Conservation (phyloP, 306 rosid genomes). For the Corylus avellana region DNA sequence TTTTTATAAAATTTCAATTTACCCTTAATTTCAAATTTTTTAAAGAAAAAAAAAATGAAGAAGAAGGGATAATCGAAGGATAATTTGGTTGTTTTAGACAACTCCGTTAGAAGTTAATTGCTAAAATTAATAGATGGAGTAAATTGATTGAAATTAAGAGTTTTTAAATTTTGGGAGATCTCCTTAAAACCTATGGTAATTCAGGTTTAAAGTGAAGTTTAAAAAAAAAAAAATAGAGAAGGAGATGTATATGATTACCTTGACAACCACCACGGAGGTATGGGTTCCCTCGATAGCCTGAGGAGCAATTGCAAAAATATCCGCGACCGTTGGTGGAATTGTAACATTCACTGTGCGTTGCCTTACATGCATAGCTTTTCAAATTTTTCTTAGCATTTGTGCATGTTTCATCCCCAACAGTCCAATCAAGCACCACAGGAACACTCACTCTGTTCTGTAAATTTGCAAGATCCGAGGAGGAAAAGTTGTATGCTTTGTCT, state of each 20-base stretch:
- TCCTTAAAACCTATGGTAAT: too few relatives aligned
- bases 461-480: neutral
- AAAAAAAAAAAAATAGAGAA: too few relatives aligned
- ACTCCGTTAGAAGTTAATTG: too few relatives aligned
- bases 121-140: too few relatives aligned
- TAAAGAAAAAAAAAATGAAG: too few relatives aligned
- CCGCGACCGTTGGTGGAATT: neutral
- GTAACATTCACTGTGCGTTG: neutral
- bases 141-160: too few relatives aligned
- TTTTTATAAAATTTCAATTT: too few relatives aligned
- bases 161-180: too few relatives aligned
- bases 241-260: neutral
- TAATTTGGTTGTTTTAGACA: too few relatives aligned
- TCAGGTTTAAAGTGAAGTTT: too few relatives aligned
- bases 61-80: too few relatives aligned
- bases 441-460: neutral
- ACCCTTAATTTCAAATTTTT: too few relatives aligned
- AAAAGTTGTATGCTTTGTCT: slow-evolving; percentile 24
- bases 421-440: slow-evolving; percentile 31
- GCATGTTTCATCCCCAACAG: slow-evolving; percentile 18
- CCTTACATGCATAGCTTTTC: neutral
- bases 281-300: slow-evolving; percentile 27
- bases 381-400: neutral
- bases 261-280: slow-evolving; percentile 22
- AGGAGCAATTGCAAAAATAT: slow-evolving; percentile 24